phyloP scores from a whole-genome alignment of 2,329 filamentous ascomycete genomes.

The Fusarium coffeatum region DNA sequence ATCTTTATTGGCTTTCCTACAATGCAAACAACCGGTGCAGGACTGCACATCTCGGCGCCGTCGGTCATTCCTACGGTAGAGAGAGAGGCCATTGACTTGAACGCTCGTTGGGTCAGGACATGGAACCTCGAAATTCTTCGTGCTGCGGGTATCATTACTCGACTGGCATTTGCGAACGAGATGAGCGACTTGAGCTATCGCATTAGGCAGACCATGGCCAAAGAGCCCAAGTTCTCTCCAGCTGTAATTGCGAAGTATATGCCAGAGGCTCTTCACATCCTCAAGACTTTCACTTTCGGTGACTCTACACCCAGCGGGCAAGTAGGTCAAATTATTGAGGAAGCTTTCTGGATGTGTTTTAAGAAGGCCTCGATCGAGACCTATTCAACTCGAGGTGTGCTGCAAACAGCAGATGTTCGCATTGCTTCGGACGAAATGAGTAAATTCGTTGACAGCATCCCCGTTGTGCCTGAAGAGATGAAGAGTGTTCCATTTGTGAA shows the following conservation, averaged over 20 bases:
- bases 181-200: conserved; percentile 80
- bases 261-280: conserved; percentile 82
- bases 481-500: conserved; percentile 79
- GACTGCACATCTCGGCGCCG: conserved; percentile 93
- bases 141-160: conserved; percentile 88
- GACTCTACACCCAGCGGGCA: conserved; percentile 90
- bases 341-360: conserved; percentile 95
- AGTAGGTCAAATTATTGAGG: conserved; percentile 88
- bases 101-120: conserved; percentile 91
- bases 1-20: conserved; percentile 99
- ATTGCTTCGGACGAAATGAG: conserved; percentile 74
- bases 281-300: conserved; percentile 87
- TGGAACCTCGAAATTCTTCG: conserved; percentile 97
- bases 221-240: conserved; percentile 66
- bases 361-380: conserved; percentile 86
- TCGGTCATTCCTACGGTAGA: conserved; percentile 98
- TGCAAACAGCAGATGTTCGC: conserved; percentile 85
- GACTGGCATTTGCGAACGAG: conserved; percentile 88
- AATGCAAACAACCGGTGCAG: conserved; percentile 93
- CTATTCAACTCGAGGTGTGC: conserved; percentile 86
- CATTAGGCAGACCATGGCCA: conserved; percentile 61
- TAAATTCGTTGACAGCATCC: conserved; percentile 87
- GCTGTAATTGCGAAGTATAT: conserved; percentile 75
- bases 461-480: conserved; percentile 83
- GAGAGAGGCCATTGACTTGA: conserved; percentile 94